A percentile compares a stretch with the other conserved stretches of the same genome.
Conservation (phyloP, 1,139 yeast species). For the Arxiozyma heterogenica region DNA sequence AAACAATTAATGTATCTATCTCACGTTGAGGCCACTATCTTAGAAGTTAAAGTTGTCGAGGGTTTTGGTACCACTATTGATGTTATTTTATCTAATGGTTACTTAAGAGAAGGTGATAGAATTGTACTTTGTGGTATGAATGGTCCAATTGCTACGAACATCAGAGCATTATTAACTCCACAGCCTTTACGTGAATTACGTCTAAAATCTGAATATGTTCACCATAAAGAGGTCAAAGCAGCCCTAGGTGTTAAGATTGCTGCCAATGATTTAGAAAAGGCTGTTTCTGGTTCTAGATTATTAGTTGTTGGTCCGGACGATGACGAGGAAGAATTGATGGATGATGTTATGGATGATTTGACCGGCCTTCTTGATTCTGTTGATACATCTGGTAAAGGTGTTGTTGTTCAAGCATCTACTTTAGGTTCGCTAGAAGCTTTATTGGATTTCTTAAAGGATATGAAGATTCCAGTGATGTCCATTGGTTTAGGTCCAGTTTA, state of each 20-base stretch:
- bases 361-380: constrained; percentile 92
- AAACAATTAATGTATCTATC: constrained; percentile 96
- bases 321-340: constrained; percentile 95
- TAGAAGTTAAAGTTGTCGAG: constrained; percentile 97
- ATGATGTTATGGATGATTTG: constrained; percentile 97
- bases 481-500: constrained; percentile 96
- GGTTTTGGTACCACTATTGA: constrained; percentile 99
- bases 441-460: constrained; percentile 90
- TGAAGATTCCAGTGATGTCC: constrained; percentile 98
- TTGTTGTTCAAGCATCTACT: constrained; percentile 96
- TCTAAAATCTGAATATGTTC: constrained; percentile 87
- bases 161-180: constrained; percentile 92
- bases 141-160: constrained; percentile 97
- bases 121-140: constrained; percentile 94
- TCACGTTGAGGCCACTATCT: constrained; percentile 80
- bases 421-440: constrained; percentile 96
- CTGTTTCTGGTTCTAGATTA: constrained; percentile 97
- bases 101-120: constrained; percentile 88
- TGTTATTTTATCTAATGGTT: constrained; percentile 93
- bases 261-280: constrained; percentile 94
- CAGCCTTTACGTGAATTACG: constrained; percentile 96
- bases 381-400: constrained; percentile 92
- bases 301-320: constrained; percentile 94
- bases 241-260: constrained; percentile 98
- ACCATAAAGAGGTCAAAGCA: constrained; percentile 95